Base-by-base conservation (phyloP, 2,329 filamentous ascomycete species). In the Monosporascus sp. region DNA sequence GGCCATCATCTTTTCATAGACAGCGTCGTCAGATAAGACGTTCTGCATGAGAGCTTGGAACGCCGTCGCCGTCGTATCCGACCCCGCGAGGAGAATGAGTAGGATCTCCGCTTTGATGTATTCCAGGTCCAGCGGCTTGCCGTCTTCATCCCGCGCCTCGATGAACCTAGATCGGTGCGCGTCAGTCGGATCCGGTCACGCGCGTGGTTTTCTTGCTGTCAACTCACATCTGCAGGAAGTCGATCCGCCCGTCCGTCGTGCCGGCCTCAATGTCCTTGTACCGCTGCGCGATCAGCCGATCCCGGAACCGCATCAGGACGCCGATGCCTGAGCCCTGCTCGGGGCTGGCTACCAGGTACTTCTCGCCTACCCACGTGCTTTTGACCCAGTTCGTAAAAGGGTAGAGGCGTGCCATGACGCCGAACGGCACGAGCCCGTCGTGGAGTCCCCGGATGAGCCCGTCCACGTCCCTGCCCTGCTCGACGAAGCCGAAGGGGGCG, bases 351-450 rank as follows among this genome's bases (percentile, higher is more conserved):
- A 82, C 76, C 2, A 82, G 68, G 58, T 77, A 80, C 54, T 79
- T 77, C 20, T 44, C 41, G 14, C 70, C 71, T 35, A 81, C 50
- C 58, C 73, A 78, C 0, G 78, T 82, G 7, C 67, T 73, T 64
- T 82, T 82, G 45, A 82, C 63, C 73, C 75, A 81, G 49, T 74
- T 76, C 9, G 77, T 81, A 57, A 82, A 77, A 0, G 79, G 78
- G 57, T 79, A 76, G 5, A 81, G 63, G 2, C 79, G 71, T 3
- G 73, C 73, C 67, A 82, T 72, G 24, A 81, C 64, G 1, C 78
- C 78, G 52, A 81, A 80, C 1, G 74, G 68, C 3, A 73, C 68
- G 1, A 80, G 69, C 0, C 77, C 77, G 55, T 79, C 76, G 62
- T 81, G 78, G 60, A 82, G 78, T 0, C 75, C 75, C 61, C 79